These are phyloP conservation scores for Amanita subjunquillea DNA, from an alignment of 768 basidiomycete genomes.

Conservation along the genomic window DNA sequence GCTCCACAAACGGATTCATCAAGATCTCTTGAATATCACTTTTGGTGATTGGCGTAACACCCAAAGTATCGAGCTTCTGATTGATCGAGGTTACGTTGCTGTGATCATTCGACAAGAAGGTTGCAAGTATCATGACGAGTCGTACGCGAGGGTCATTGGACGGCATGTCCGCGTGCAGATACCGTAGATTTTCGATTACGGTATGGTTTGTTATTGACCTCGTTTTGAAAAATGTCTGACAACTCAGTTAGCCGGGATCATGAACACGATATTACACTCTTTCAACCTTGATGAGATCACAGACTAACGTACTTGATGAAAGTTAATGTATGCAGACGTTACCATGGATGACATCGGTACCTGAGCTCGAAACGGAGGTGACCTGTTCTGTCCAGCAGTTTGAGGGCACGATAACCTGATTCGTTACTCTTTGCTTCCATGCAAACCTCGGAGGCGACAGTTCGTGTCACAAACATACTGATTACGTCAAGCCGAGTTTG, in stretches of 20 bases:
- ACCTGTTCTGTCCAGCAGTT: constrained; percentile 52
- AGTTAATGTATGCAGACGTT: constrained; percentile 9
- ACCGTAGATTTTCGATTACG: constrained; percentile 44
- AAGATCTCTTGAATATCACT: constrained; percentile 55
- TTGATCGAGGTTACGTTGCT: constrained; percentile 25
- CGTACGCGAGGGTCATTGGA: constrained; percentile 50
- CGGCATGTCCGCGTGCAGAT: constrained; percentile 60
- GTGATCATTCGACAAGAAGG: constrained; percentile 38
- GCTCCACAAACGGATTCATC: constrained; percentile 61
- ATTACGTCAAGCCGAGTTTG: constrained; percentile 6
- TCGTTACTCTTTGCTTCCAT: constrained; percentile 74
- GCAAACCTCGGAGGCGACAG: constrained; percentile 75
- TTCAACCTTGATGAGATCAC: constrained; percentile 57
- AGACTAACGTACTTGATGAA: constrained; percentile 36
- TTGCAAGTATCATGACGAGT: constrained; percentile 62
- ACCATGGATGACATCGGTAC: constrained; percentile 26
- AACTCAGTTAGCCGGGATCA: constrained; percentile 1
- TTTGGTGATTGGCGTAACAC: constrained; percentile 43
- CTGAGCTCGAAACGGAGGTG: constrained; percentile 58
- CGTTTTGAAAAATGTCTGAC: constrained; percentile 58
- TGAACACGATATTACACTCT: not conserved
- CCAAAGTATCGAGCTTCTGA: constrained; percentile 43
- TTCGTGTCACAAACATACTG: constrained; percentile 77
- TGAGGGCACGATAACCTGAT: constrained; percentile 57
- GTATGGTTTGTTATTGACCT: constrained; percentile 47